Conservation (phyloP, 2,329 filamentous ascomycete species). For the Alternaria sp. region DNA sequence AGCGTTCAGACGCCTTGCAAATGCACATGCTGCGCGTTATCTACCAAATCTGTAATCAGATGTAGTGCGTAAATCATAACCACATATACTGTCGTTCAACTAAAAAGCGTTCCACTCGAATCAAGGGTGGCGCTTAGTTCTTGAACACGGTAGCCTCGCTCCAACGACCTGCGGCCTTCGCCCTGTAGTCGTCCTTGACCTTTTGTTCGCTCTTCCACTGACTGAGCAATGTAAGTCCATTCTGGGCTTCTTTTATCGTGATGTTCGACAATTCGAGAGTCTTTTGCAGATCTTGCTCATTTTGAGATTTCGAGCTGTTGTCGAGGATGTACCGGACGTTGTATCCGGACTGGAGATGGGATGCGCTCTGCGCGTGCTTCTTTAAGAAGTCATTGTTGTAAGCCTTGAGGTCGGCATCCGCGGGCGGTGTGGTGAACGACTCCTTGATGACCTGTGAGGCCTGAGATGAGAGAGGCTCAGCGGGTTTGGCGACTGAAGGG, state of each 20-base stretch:
- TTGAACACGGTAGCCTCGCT: slow-evolving; percentile 50
- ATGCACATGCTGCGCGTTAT: slow-evolving; percentile 15
- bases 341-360: slow-evolving; percentile 70
- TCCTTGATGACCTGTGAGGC: slow-evolving; percentile 73
- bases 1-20: slow-evolving; percentile 8
- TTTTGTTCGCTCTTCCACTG: slow-evolving; percentile 61
- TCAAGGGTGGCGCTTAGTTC: slow-evolving; percentile 9
- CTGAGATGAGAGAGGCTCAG: slow-evolving; percentile 68
- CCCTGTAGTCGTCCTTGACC: slow-evolving; percentile 60
- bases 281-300: slow-evolving; percentile 70
- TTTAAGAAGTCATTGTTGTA: slow-evolving; percentile 73
- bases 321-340: slow-evolving; percentile 67
- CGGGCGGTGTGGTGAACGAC: slow-evolving; percentile 69
- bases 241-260: slow-evolving; percentile 65
- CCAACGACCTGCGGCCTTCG: slow-evolving; percentile 53
- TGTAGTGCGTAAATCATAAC: slow-evolving; percentile 10
- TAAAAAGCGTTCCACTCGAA: not conserved
- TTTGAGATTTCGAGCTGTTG: slow-evolving; percentile 62
- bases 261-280: slow-evolving; percentile 62
- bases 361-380: slow-evolving; percentile 68
- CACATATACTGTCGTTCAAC: not conserved
- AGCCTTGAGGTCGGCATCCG: slow-evolving; percentile 64
- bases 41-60: slow-evolving; percentile 11
- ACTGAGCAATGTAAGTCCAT: slow-evolving; percentile 61
- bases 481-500: slow-evolving; percentile 38